A percentile compares a stretch with the other conserved stretches of the same genome.
Evolutionary conservation across 2,329 filamentous ascomycete species (phyloP).

Genomic region (Sarocladiaceae sp.): DNA sequence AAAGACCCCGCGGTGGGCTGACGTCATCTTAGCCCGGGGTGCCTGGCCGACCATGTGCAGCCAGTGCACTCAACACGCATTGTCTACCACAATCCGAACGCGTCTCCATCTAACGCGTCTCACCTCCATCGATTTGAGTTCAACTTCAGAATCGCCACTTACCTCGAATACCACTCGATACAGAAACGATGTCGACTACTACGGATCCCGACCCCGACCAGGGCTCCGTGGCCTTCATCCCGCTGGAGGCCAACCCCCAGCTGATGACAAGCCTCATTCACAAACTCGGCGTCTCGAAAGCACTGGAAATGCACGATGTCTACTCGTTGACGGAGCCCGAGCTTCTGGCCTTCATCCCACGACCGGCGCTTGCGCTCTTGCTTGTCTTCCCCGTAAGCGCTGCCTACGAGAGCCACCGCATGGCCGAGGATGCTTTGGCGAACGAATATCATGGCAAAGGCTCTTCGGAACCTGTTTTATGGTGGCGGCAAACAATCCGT

Average conservation of each 20-base stretch:
- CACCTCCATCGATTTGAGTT: not conserved
- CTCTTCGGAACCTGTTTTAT: constrained; percentile 70
- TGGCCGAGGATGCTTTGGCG: constrained; percentile 64
- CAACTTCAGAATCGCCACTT: not conserved
- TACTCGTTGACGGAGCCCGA: constrained; percentile 85
- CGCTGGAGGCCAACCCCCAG: constrained; percentile 73
- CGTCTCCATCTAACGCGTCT: not conserved
- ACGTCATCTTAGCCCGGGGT: not conserved
- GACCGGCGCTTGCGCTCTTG: constrained; percentile 81
- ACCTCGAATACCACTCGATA: not conserved
- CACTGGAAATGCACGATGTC: constrained; percentile 81
- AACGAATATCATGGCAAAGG: constrained; percentile 66
- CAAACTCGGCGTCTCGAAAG: constrained; percentile 75
- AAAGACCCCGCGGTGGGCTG: not conserved
- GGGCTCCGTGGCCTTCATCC: constrained; percentile 41
- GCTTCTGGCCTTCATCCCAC: constrained; percentile 80
- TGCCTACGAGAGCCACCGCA: constrained; percentile 72
- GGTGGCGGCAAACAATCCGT: constrained; percentile 93
- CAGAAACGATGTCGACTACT: constrained; percentile 24
- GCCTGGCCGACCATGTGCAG: not conserved
- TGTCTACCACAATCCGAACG: no score
- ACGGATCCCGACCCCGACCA: constrained; percentile 36
- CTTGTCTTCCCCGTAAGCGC: constrained; percentile 85
- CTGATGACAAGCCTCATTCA: constrained; percentile 82
- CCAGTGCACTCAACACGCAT: no score